phyloP scores from a whole-genome alignment of 257 asterid genomes.

The Galeopsis tetrahit region DNA sequence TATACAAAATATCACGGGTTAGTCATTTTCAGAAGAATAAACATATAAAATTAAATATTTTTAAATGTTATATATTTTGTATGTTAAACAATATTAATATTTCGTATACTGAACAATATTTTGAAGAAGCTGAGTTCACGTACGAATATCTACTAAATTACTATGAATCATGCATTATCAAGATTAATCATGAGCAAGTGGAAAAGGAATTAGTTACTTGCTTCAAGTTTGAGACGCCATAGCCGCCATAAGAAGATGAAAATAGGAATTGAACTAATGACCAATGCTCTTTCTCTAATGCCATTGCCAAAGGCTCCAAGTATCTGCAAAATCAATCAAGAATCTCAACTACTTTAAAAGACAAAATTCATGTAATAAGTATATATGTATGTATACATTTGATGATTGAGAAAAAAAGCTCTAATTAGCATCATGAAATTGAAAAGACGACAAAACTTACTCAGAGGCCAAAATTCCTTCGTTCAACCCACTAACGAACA shows the following conservation, averaged over 20 bases:
- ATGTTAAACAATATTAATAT: too few species aligned
- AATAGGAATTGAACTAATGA: constrained; percentile 86
- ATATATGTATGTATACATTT: neutral
- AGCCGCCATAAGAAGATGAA: constrained; percentile 89
- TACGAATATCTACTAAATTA: too few species aligned
- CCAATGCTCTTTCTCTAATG: constrained; percentile 89
- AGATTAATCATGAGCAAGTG: constrained; percentile 2
- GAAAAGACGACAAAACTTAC: constrained; percentile 46
- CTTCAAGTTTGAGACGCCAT: constrained; percentile 90
- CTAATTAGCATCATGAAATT: neutral
- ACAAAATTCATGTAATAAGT: constrained; percentile 1
- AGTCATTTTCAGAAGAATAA: too few species aligned
- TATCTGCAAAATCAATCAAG: constrained; percentile 55
- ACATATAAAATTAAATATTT: too few species aligned
- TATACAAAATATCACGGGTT: too few species aligned
- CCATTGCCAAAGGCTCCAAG: constrained; percentile 86
- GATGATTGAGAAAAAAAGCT: neutral
- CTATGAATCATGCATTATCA: constrained; percentile 1
- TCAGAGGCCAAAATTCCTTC: constrained; percentile 92
- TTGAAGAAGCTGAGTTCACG: too few species aligned
- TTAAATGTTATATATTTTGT: too few species aligned
- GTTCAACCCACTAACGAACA: constrained; percentile 84
- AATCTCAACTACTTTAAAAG: constrained; percentile 29
- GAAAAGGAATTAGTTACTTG: constrained; percentile 55
- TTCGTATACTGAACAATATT: too few species aligned